Evolutionary conservation across 495 filamentous ascomycete genomes (phyloP).

Genomic region (Penicillium lagena): DNA sequence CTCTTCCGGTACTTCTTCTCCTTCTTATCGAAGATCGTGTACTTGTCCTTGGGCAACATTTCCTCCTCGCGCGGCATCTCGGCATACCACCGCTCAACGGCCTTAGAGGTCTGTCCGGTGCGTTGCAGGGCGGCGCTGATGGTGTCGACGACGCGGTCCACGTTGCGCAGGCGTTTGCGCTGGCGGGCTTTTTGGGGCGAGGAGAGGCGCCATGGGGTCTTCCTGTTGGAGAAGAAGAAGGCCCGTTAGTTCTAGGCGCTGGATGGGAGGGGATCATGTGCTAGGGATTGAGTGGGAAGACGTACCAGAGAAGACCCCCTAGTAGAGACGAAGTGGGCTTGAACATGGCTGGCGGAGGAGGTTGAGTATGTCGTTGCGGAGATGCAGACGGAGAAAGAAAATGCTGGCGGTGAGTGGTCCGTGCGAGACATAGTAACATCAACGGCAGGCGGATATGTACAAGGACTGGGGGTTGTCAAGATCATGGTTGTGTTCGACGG

Average conservation of each 20-base stretch:
- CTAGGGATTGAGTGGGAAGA: background rate
- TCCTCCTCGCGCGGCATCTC: conserved; percentile 96
- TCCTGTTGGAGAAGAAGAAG: conserved; percentile 51
- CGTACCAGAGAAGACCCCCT: conserved; percentile 80
- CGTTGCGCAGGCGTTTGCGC: conserved; percentile 73
- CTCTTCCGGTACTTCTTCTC: conserved; percentile 93
- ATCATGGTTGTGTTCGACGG: no score
- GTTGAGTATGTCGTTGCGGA: background rate
- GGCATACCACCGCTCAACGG: conserved; percentile 78
- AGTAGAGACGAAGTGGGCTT: conserved; percentile 68
- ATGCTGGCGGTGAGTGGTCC: background rate
- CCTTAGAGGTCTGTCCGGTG: conserved; percentile 60
- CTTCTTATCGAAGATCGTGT: conserved; percentile 95
- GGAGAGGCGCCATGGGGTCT: conserved; percentile 96
- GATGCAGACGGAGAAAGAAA: background rate
- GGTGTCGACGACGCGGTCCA: conserved; percentile 75
- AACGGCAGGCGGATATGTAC: background rate
- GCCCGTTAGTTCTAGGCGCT: conserved; percentile 4
- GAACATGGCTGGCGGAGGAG: conserved; percentile 43
- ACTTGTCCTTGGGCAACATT: conserved; percentile 96
- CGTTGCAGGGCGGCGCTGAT: conserved; percentile 69
- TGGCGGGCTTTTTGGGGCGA: conserved; percentile 84
- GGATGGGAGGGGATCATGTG: background rate
- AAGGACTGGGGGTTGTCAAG: background rate
- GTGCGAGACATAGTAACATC: background rate